Evolutionary conservation across 352 stramenopile genomes (phyloP), one percentile per base, ranked within the genome.

Genomic region (Lagenidium giganteum): DNA sequence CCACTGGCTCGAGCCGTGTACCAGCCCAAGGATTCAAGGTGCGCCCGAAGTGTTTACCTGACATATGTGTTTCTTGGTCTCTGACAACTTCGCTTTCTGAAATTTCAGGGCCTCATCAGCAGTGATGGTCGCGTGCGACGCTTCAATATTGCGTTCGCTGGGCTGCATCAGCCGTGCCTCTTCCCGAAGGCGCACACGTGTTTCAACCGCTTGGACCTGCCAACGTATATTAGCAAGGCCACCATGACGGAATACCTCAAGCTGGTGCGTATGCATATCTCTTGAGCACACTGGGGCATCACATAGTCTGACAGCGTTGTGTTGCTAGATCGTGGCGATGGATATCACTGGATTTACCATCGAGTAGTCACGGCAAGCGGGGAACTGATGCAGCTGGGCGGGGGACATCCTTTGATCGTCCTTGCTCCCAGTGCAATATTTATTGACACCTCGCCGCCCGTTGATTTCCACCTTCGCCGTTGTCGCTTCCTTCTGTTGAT

Each of bases 321-420:
- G 11, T 44, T 22, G 8, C 22, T 33, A 72, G 67, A 96, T 97
- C 22, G 97, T 99, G 31, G 92, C 96, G 47, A 98, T 98, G 93
- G 93, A 98, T 53, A 87, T 95, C 48, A 98, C 93, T 8, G 93
- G 95, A 24, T 98, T 98, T 62, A 89, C 74, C 18, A 86, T 87
- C 50, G 79, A 91, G 57, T 88, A 70, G 65, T 31, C 23, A 42
- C 35, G 12, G n/a, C 18, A n/a, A n/a, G n/a, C n/a, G n/a, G n/a
- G n/a, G n/a, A n/a, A n/a, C n/a, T n/a, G n/a, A n/a, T n/a, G n/a
- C n/a, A n/a, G n/a, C n/a, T n/a, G n/a, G n/a, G n/a, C n/a, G n/a
- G n/a, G n/a, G n/a, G n/a, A n/a, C n/a, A n/a, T n/a, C n/a, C n/a
- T n/a, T n/a, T n/a, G n/a, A n/a, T n/a, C n/a, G n/a, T n/a, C n/a